Evolutionary conservation across 345 rosid species (phyloP), one percentile per base, ranked within the genome.

Genomic region (Erucastrum elatum): DNA sequence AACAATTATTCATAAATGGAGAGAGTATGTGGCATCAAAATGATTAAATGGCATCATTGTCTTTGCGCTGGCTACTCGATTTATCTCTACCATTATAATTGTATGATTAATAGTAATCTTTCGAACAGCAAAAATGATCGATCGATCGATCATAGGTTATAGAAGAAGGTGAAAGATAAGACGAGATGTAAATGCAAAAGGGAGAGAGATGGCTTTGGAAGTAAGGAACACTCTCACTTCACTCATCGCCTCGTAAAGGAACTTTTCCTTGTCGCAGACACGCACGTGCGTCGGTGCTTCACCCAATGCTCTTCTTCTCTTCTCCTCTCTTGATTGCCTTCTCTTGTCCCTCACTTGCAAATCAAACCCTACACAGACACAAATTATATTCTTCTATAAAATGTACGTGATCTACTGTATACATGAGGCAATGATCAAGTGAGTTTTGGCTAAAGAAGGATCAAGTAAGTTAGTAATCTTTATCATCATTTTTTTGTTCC

Each of bases 241-340:
- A 72, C 77, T 81, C 80, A 74, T 64, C 84, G 83, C 91, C 93
- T 88, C 86, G 91, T 81, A 85, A 90, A 90, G 67, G 87, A 88
- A 82, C 85, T 61, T 86, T 80, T 77, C 81, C 81, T 82, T 61
- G 84, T 64, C 66, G 34, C 61, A 68, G 39, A 16, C 17, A 71
- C 49, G 87, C 94, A 87, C 91, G 86, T 88, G 91, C 85, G 78
- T 85, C 84, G 69, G 85, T 85, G 84, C 78, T 60, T 79, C 77
- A 76, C 77, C 84, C 95, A 83, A 84, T 83, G 84, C 81, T 83
- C 85, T 75, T 84, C 83, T 77, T 81, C 78, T 62, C 74, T 77
- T 77, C 16, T 83, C 80, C 74, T 15, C 73, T 64, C 66, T 67
- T 67, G 76, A 84, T 41, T 72, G 71, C 31, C 72, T 71, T 44